Percentiles rank a stretch among this genome's conserved stretches.
Conservation (phyloP, 164 flowering plant species). For the Dillenia turbinata region DNA sequence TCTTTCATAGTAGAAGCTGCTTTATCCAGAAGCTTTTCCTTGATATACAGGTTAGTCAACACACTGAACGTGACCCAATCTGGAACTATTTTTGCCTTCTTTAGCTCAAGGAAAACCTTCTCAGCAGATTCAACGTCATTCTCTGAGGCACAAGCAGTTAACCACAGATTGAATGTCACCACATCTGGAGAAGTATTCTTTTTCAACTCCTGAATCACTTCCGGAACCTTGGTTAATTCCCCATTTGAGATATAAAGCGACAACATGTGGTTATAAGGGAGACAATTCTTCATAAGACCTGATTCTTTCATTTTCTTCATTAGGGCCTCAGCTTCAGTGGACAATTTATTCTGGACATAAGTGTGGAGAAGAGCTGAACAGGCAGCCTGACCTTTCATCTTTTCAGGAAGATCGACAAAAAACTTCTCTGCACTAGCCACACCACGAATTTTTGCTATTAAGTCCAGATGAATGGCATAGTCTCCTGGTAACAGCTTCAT, state of each 20-base stretch:
- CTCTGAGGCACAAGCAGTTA: slow-evolving; percentile 50
- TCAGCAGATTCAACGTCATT: slow-evolving; percentile 61
- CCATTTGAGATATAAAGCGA: slow-evolving; percentile 57
- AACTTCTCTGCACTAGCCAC: slow-evolving; percentile 81
- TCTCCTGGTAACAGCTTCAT: slow-evolving; percentile 75
- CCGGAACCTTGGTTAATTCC: slow-evolving; percentile 56
- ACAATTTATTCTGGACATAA: slow-evolving; percentile 51
- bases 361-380: slow-evolving; percentile 76
- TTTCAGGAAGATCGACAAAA: slow-evolving; percentile 76
- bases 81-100: slow-evolving; percentile 43
- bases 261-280: slow-evolving; percentile 80
- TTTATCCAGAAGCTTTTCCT: slow-evolving; percentile 40
- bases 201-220: slow-evolving; percentile 47
- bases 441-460: slow-evolving; percentile 82
- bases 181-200: slow-evolving; percentile 60
- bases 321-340: slow-evolving; percentile 73
- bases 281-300: slow-evolving; percentile 50
- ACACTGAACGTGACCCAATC: slow-evolving; percentile 87
- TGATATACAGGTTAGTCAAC: slow-evolving; percentile 56
- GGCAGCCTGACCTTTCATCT: slow-evolving; percentile 44
- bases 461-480: slow-evolving; percentile 91
- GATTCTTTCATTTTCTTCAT: slow-evolving; percentile 78
- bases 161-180: slow-evolving; percentile 68
- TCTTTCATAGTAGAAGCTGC: slow-evolving; percentile 58
- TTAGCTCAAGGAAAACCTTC: slow-evolving; percentile 45